Conservation (phyloP, 495 filamentous ascomycete species). For the Baudoinia panamericana region DNA sequence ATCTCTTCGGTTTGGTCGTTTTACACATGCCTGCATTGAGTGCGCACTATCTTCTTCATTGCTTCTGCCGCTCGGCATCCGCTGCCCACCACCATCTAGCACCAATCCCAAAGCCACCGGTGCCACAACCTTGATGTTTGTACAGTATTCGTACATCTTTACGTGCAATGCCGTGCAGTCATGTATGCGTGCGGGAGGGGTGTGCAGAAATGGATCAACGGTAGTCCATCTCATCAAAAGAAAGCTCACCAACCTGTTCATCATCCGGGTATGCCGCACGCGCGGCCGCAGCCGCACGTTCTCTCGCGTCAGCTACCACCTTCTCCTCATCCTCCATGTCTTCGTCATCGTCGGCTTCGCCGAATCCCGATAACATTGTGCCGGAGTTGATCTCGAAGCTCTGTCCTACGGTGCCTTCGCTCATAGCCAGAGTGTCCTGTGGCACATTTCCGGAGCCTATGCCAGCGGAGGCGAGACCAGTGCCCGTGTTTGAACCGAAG, state of each 20-base stretch:
- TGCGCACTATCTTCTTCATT: too few species aligned
- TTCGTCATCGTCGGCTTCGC: slow-evolving; percentile 88
- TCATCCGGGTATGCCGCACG: slow-evolving; percentile 29
- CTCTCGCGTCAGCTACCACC: slow-evolving; percentile 32
- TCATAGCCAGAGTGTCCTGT: slow-evolving; percentile 11
- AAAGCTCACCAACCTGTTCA: slow-evolving; percentile 55
- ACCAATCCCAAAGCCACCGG: too few species aligned
- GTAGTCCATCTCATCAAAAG: slow-evolving; percentile 45
- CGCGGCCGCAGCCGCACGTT: background rate
- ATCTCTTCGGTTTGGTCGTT: too few species aligned
- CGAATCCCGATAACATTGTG: slow-evolving; percentile 53
- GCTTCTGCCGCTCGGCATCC: too few species aligned
- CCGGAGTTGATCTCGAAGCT: slow-evolving; percentile 19
- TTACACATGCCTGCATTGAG: too few species aligned
- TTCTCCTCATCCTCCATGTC: slow-evolving; percentile 86
- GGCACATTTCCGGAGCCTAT: slow-evolving; percentile 34
- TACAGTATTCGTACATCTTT: slow-evolving; percentile 3
- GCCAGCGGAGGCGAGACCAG: slow-evolving; percentile 63
- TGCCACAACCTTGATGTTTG: too few species aligned
- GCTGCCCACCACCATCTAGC: too few species aligned
- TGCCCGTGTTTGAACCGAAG: background rate
- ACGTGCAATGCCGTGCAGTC: slow-evolving; percentile 4
- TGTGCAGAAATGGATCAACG: slow-evolving; percentile 17
- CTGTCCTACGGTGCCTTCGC: slow-evolving; percentile 18
- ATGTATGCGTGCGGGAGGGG: background rate